These are phyloP conservation scores for Aspergillus sclerotialis DNA, from an alignment of 2,329 filamentous ascomycete species.

Conservation along the genomic window DNA sequence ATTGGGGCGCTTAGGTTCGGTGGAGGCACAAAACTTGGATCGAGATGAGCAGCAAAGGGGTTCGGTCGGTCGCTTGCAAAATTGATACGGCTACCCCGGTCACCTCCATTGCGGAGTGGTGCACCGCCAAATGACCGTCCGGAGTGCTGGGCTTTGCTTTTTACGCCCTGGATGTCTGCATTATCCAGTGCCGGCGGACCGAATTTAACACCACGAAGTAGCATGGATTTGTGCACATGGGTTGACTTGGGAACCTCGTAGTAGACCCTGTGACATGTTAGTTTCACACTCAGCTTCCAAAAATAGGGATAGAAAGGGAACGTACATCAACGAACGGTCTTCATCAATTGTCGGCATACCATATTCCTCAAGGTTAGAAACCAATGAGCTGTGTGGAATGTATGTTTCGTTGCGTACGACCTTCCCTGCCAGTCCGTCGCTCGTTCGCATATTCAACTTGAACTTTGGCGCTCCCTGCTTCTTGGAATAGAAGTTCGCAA, in stretches of 20 bases:
- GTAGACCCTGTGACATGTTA: conserved; percentile 56
- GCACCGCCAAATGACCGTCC: conserved; percentile 67
- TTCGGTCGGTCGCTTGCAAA: conserved; percentile 43
- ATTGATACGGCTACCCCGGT: conserved; percentile 46
- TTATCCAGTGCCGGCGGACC: conserved; percentile 65
- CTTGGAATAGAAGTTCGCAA: conserved; percentile 85
- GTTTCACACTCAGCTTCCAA: conserved; percentile 9
- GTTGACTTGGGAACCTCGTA: conserved; percentile 72
- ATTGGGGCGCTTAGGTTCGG: conserved; percentile 21
- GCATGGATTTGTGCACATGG: conserved; percentile 84
- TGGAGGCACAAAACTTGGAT: conserved; percentile 35
- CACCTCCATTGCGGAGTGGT: conserved; percentile 46
- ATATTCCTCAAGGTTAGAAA: conserved; percentile 66
- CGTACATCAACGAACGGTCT: conserved; percentile 77
- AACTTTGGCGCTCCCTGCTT: conserved; percentile 62
- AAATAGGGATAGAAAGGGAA: conserved; percentile 13
- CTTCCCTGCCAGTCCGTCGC: conserved; percentile 70
- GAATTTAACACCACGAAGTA: conserved; percentile 74
- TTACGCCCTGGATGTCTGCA: conserved; percentile 67
- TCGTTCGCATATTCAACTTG: conserved; percentile 67
- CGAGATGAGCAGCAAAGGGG: conserved; percentile 42
- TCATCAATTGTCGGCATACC: conserved; percentile 72
- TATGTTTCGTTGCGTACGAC: conserved; percentile 78
- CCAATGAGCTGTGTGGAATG: conserved; percentile 73
- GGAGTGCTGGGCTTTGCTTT: conserved; percentile 56